A percentile compares a stretch with the other conserved stretches of the same genome.
Conservation (phyloP, 768 basidiomycete genomes). For the Lactarius tabidus region DNA sequence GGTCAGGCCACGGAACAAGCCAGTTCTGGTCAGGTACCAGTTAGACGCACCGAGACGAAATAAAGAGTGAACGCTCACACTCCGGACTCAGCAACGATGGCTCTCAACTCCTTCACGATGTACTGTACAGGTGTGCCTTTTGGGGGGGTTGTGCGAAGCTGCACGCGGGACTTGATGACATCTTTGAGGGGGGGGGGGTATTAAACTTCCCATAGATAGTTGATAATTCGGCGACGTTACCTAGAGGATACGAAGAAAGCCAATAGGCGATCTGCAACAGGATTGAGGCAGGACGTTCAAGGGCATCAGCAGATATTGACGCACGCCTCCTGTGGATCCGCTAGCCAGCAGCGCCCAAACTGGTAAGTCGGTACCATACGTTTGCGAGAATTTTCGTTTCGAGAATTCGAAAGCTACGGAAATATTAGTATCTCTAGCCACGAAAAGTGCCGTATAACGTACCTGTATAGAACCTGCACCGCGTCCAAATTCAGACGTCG, state of each 20-base stretch:
- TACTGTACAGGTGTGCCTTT: conserved; percentile 70
- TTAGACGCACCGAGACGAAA: not conserved
- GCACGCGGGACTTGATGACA: conserved; percentile 88
- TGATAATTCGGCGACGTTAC: conserved; percentile 33
- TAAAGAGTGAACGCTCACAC: conserved; percentile 43
- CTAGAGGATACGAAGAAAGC: conserved; percentile 89
- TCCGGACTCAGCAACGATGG: conserved; percentile 68
- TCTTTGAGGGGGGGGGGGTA: conserved; percentile 42
- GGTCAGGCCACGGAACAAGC: conserved; percentile 68
- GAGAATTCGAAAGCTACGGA: conserved; percentile 78
- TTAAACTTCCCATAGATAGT: not conserved
- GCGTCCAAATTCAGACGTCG: not conserved
- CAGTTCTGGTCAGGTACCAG: conserved; percentile 40
- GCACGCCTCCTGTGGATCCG: conserved; percentile 77
- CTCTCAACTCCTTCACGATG: conserved; percentile 63
- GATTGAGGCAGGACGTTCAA: not conserved
- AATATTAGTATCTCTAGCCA: not conserved
- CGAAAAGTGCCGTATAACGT: conserved; percentile 7
- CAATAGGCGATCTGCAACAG: conserved; percentile 73
- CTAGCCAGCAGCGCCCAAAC: conserved; percentile 83
- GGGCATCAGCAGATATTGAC: conserved; percentile 30
- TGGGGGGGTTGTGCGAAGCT: conserved; percentile 73
- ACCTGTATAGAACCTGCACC: conserved; percentile 65
- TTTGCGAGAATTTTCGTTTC: conserved; percentile 67
- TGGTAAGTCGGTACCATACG: conserved; percentile 65